Percentiles rank a stretch among this genome's conserved stretches.
Conservation (phyloP, 805 yeast genomes). For the Ogataea neopini region DNA sequence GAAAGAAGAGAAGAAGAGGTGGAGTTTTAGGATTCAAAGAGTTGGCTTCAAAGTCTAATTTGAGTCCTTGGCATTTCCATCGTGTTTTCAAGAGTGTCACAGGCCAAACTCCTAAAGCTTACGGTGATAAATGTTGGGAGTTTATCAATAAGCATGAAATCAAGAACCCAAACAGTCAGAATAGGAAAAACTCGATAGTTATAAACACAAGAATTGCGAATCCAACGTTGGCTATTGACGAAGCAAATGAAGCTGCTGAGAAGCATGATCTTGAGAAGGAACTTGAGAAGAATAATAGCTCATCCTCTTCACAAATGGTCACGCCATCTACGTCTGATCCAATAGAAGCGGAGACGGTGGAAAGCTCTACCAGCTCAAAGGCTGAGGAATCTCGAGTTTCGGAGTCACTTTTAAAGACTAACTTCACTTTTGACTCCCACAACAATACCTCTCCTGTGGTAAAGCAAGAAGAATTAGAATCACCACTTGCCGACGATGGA, state of each 20-base stretch:
- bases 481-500: slow-evolving; percentile 10
- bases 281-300: background rate
- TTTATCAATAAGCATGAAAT: slow-evolving; percentile 42
- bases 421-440: slow-evolving; percentile 3
- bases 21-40: slow-evolving; percentile 84
- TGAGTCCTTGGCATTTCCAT: slow-evolving; percentile 93
- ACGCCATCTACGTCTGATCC: background rate
- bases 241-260: slow-evolving; percentile 11
- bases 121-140: slow-evolving; percentile 81
- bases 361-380: background rate
- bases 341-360: background rate
- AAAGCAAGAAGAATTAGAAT: slow-evolving; percentile 8
- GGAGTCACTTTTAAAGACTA: slow-evolving; percentile 9
- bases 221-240: slow-evolving; percentile 31
- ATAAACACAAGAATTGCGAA: slow-evolving; percentile 37
- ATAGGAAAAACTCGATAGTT: slow-evolving; percentile 26
- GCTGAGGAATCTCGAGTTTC: background rate
- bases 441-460: slow-evolving; percentile 5
- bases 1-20: slow-evolving; percentile 64
- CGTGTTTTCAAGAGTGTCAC: slow-evolving; percentile 85
- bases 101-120: slow-evolving; percentile 84
- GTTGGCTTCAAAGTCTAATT: slow-evolving; percentile 77
- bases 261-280: background rate
- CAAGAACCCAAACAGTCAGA: slow-evolving; percentile 17
- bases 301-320: background rate